Evolutionary conservation across 352 stramenopile genomes (phyloP).

Genomic region (Pythium volutum): DNA sequence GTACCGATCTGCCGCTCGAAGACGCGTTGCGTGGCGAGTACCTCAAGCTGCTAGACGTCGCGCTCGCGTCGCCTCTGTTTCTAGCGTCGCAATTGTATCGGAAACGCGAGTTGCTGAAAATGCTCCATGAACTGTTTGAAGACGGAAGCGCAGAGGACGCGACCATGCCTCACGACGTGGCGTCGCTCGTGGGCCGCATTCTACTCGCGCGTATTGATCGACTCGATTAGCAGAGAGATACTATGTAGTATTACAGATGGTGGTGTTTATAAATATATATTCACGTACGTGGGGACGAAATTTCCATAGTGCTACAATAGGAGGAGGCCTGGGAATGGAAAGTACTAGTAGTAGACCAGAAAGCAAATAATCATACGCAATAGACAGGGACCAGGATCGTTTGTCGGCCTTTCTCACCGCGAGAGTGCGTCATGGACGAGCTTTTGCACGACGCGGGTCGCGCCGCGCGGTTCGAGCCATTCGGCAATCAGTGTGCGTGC

Average conservation of each 20-base stretch:
- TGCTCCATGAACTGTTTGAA: conserved; percentile 51
- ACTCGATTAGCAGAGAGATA: conserved; percentile 41
- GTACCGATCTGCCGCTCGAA: conserved; percentile 51
- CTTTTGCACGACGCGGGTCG: conserved; percentile 14
- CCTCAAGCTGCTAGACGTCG: conserved; percentile 43
- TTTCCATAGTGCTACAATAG: too few relatives aligned
- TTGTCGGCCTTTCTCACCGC: too few relatives aligned
- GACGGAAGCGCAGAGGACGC: conserved; percentile 40
- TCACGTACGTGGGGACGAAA: too few relatives aligned
- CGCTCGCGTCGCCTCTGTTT: conserved; percentile 44
- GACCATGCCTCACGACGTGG: conserved; percentile 30
- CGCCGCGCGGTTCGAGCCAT: conserved; percentile 4
- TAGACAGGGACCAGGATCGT: too few relatives aligned
- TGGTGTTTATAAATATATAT: background rate
- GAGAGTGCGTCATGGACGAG: conserved; percentile 13
- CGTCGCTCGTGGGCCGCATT: conserved; percentile 39
- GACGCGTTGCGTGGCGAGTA: conserved; percentile 42
- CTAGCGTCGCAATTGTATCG: conserved; percentile 52
- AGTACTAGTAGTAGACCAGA: too few relatives aligned
- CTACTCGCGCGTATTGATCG: conserved; percentile 57
- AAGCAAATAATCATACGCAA: too few relatives aligned
- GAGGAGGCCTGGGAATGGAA: too few relatives aligned
- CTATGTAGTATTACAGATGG: too few relatives aligned
- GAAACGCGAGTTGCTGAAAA: conserved; percentile 43
- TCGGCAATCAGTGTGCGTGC: conserved; percentile 2